Evolutionary conservation across 225 moss, liverwort and hornwort genomes (phyloP).

Genomic region (Thuidium tamariscinum): DNA sequence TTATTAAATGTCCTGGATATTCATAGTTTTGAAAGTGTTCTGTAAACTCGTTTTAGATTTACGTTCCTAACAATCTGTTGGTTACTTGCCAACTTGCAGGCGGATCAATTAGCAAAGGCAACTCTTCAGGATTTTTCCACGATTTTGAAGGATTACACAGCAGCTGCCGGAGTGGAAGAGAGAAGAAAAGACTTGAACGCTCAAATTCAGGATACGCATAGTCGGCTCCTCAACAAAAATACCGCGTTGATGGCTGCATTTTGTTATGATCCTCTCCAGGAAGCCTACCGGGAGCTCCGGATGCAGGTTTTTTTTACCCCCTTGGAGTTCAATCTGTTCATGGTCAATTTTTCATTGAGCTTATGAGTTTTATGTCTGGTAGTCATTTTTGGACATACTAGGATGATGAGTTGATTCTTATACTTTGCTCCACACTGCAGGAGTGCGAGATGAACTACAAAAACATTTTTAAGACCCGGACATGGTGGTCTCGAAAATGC

Average conservation of each 20-base stretch:
- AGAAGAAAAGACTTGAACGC: slow-evolving; percentile 55
- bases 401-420: neutral
- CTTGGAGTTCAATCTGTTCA: neutral
- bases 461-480: slow-evolving; percentile 49
- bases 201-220: slow-evolving; percentile 63
- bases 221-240: slow-evolving; percentile 64
- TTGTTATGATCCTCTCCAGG: slow-evolving; percentile 89
- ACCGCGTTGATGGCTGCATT: slow-evolving; percentile 98
- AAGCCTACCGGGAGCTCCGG: slow-evolving; percentile 83
- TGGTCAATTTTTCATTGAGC: neutral
- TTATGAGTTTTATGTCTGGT: neutral
- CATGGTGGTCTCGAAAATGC: slow-evolving; percentile 88
- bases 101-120: slow-evolving; percentile 55
- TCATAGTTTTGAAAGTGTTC: neutral
- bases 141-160: slow-evolving; percentile 52
- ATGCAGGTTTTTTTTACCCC: slow-evolving; percentile 49
- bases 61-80: neutral
- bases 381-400: neutral
- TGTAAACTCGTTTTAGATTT: neutral
- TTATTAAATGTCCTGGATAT: neutral
- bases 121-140: slow-evolving; percentile 51
- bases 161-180: slow-evolving; percentile 62
- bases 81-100: slow-evolving; percentile 27
- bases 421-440: slow-evolving; percentile 24
- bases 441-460: slow-evolving; percentile 71